Evolutionary conservation across 495 filamentous ascomycete species (phyloP).

Genomic region (Aspergillus baeticus): DNA sequence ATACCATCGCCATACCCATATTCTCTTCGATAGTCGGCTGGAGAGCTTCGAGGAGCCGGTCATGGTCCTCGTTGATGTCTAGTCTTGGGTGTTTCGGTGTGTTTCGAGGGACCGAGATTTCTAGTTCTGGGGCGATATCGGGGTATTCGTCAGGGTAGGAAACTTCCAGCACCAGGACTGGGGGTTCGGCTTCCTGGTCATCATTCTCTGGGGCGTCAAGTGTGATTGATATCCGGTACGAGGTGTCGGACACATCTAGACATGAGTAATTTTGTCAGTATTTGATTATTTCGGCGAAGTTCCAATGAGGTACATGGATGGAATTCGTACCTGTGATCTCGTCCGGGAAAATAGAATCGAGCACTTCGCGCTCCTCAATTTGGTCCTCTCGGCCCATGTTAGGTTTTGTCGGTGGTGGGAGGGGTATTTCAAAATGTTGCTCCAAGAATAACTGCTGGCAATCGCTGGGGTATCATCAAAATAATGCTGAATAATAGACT

Average conservation of each 20-base stretch:
- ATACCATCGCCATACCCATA: conserved; percentile 97
- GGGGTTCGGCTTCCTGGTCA: conserved; percentile 47
- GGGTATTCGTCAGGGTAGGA: conserved; percentile 85
- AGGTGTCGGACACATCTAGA: conserved; percentile 66
- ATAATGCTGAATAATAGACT: neutral
- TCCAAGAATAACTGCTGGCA: neutral
- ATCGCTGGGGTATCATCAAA: neutral
- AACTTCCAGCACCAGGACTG: conserved; percentile 73
- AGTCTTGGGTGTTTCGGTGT: conserved; percentile 63
- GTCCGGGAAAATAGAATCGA: conserved; percentile 97
- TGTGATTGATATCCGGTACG: conserved; percentile 78
- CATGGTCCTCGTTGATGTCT: conserved; percentile 66
- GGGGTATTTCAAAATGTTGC: conserved; percentile 24
- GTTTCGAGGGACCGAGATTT: conserved; percentile 69
- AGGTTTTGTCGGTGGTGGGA: conserved; percentile 32
- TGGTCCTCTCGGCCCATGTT: conserved; percentile 94
- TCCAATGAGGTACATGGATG: neutral
- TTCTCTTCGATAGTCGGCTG: conserved; percentile 78
- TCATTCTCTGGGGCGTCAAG: conserved; percentile 70
- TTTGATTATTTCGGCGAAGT: neutral
- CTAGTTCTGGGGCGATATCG: conserved; percentile 76
- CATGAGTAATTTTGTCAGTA: conserved; percentile 5
- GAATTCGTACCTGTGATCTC: conserved; percentile 76
- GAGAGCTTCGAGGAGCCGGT: conserved; percentile 65
- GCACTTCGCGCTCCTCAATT: conserved; percentile 91